Conservation (phyloP, 108 stramenopile species). For the Cylindrotheca fusiformis region DNA sequence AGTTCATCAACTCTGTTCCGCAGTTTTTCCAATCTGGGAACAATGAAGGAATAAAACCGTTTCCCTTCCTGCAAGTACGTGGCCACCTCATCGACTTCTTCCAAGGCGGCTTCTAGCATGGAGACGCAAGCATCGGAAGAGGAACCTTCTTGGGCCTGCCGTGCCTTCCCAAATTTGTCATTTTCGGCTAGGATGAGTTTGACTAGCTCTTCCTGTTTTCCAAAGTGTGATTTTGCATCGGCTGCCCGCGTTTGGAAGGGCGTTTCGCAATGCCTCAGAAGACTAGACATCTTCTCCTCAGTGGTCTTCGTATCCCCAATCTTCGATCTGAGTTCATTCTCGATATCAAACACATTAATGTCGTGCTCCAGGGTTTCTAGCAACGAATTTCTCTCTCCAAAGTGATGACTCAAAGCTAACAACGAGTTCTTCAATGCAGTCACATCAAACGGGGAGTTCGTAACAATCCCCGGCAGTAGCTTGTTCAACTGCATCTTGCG, state of each 20-base stretch:
- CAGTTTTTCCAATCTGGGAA: slow-evolving; percentile 46
- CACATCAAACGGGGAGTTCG: slow-evolving; percentile 19
- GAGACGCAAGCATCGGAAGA: slow-evolving; percentile 35
- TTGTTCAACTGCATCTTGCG: slow-evolving; percentile 42
- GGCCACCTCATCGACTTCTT: slow-evolving; percentile 47
- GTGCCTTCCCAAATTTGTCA: slow-evolving; percentile 32
- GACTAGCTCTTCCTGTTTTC: slow-evolving; percentile 31
- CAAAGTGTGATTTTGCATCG: slow-evolving; percentile 27
- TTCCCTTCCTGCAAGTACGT: slow-evolving; percentile 53
- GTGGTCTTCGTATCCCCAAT: slow-evolving; percentile 5
- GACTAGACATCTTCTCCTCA: slow-evolving; percentile 4
- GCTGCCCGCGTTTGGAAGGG: slow-evolving; percentile 27
- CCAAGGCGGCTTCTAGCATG: slow-evolving; percentile 60
- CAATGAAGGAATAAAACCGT: slow-evolving; percentile 43
- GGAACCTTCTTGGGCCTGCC: slow-evolving; percentile 10
- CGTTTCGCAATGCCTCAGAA: background rate
- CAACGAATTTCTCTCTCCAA: slow-evolving; percentile 28
- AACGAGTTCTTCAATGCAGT: slow-evolving; percentile 20
- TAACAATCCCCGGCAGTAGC: slow-evolving; percentile 22
- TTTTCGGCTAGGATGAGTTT: slow-evolving; percentile 43
- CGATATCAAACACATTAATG: slow-evolving; percentile 22
- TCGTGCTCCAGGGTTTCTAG: slow-evolving; percentile 25
- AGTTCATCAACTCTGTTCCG: slow-evolving; percentile 42
- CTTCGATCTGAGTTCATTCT: slow-evolving; percentile 4
- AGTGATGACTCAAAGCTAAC: slow-evolving; percentile 34